phyloP scores from a whole-genome alignment of 2,329 filamentous ascomycete genomes.

The Neonectria punicea region DNA sequence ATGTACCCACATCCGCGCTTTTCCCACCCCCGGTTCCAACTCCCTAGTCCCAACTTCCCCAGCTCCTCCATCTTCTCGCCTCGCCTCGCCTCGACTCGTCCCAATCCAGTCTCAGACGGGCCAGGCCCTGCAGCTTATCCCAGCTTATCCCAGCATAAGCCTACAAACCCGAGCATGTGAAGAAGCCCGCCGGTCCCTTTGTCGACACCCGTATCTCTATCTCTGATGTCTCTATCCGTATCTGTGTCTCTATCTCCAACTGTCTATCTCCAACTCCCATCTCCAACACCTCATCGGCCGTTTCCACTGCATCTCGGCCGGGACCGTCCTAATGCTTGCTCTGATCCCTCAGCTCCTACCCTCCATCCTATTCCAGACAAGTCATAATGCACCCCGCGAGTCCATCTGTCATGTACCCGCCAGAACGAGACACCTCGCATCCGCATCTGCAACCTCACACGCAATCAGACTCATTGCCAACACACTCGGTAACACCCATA shows the following conservation, averaged over 20 bases:
- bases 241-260: neutral
- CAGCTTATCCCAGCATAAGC: neutral
- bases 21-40: neutral
- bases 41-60: neutral
- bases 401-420: neutral
- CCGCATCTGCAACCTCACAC: neutral
- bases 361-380: conserved; percentile 11
- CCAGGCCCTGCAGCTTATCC: neutral
- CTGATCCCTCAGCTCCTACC: neutral
- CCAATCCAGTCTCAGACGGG: neutral
- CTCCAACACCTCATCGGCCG: neutral
- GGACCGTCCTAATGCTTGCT: conserved; percentile 6
- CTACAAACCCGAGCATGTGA: neutral
- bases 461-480: neutral
- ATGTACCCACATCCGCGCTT: neutral
- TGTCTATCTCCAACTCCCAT: neutral
- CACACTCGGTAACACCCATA: neutral
- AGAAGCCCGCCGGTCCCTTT: neutral
- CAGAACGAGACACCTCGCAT: neutral
- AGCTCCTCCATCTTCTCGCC: neutral
- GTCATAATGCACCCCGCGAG: conserved; percentile 12
- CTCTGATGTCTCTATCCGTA: neutral
- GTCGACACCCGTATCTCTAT: neutral
- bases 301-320: conserved; percentile 20
- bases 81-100: neutral